Percentiles rank a stretch among this genome's conserved stretches.
phyloP scores from a whole-genome alignment of 1,284 basidiomycete species.

The Apiotrichum mycotoxinovorans region DNA sequence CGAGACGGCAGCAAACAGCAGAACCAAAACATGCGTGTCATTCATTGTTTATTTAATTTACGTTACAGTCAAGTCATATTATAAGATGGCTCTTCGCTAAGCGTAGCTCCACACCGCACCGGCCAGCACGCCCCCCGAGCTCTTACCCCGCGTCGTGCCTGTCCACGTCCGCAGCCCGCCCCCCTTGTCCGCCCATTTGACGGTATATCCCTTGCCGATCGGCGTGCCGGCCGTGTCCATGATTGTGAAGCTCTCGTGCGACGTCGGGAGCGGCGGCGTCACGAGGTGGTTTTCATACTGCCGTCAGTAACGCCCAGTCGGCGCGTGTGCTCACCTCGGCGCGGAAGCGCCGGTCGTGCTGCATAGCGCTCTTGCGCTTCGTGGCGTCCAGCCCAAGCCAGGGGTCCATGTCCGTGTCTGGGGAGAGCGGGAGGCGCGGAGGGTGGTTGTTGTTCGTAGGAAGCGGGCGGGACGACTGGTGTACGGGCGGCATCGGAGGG shows the following conservation, averaged over 20 bases:
- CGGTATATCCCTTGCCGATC: neutral
- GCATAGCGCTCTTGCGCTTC: neutral
- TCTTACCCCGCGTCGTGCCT: neutral
- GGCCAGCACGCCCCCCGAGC: neutral
- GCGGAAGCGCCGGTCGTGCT: neutral
- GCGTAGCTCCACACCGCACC: neutral
- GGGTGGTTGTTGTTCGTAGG: too few species aligned
- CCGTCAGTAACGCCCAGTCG: neutral
- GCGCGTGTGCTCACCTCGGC: neutral
- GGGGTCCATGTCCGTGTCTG: neutral
- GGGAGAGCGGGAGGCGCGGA: neutral
- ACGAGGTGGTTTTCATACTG: neutral
- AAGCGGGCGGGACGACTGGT: too few species aligned
- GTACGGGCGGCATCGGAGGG: too few species aligned
- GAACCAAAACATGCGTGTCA: too few species aligned
- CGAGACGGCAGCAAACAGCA: too few species aligned
- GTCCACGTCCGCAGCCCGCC: neutral
- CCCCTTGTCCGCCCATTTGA: neutral
- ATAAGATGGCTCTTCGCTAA: neutral
- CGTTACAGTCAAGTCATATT: neutral
- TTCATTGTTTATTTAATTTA: neutral
- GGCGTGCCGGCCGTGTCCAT: neutral
- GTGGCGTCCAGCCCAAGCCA: neutral
- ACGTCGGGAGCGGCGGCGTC: neutral
- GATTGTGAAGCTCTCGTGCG: neutral